phyloP scores from a whole-genome alignment of 2,329 filamentous ascomycete species.

The Talaromyces sp. region DNA sequence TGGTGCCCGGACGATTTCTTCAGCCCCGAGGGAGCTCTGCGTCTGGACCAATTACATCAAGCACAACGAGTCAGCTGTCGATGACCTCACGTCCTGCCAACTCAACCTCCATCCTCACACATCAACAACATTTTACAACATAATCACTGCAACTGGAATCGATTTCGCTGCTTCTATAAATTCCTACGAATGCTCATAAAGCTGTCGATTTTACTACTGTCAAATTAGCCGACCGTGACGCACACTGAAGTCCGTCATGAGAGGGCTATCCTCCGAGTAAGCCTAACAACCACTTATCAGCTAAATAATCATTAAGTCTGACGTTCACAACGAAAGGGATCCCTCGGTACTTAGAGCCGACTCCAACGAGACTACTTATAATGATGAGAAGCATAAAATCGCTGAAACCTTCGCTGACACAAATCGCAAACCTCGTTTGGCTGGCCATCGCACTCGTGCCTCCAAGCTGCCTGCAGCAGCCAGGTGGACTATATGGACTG shows the following conservation, averaged over 20 bases:
- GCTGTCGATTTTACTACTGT: neutral
- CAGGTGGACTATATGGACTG: conserved; percentile 6
- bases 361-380: neutral
- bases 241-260: neutral
- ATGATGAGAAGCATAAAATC: neutral
- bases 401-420: neutral
- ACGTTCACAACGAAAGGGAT: neutral
- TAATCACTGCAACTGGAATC: neutral
- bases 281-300: neutral
- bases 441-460: neutral
- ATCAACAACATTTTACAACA: neutral
- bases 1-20: neutral
- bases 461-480: neutral
- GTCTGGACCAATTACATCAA: neutral
- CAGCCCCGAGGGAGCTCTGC: neutral
- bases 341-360: neutral
- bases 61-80: neutral
- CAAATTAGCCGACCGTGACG: neutral
- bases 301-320: neutral
- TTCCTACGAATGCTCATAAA: neutral
- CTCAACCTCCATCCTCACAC: neutral
- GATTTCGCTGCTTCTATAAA: neutral
- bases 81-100: neutral
- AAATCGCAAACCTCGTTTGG: neutral
- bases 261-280: neutral